Evolutionary conservation across 768 basidiomycete species (phyloP).

Genomic region (Arthromyces matolae): DNA sequence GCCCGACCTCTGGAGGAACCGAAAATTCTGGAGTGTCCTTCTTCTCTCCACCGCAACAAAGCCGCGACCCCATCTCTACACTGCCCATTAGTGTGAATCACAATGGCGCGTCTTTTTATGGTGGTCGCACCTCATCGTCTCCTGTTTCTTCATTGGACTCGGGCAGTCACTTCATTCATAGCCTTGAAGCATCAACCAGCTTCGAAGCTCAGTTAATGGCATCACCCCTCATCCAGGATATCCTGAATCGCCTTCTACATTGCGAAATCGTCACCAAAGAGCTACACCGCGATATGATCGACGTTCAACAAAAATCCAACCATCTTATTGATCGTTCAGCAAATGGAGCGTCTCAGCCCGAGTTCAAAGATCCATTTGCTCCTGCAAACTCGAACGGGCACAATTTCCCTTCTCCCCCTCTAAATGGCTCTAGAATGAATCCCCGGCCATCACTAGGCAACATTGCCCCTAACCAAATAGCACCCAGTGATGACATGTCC

Average conservation of each 20-base stretch:
- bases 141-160: constrained; percentile 80
- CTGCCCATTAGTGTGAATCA: constrained; percentile 41
- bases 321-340: constrained; percentile 68
- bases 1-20: constrained; percentile 24
- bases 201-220: constrained; percentile 74
- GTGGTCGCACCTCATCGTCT: constrained; percentile 58
- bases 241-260: constrained; percentile 69
- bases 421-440: constrained; percentile 46
- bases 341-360: constrained; percentile 47
- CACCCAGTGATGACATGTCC: constrained; percentile 65
- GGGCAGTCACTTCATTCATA: constrained; percentile 55
- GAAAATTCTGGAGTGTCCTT: constrained; percentile 27
- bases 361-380: constrained; percentile 82
- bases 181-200: constrained; percentile 41
- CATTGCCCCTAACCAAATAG: constrained; percentile 69
- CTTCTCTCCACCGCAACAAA: constrained; percentile 36
- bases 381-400: constrained; percentile 34
- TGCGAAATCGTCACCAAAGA: constrained; percentile 69
- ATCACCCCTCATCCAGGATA: constrained; percentile 72
- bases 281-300: constrained; percentile 69
- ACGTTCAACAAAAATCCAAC: constrained; percentile 76
- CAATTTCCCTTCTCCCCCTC: constrained; percentile 28
- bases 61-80: constrained; percentile 38
- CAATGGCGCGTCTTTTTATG: constrained; percentile 39
- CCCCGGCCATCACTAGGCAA: constrained; percentile 64